Base-by-base conservation (phyloP, 2,329 filamentous ascomycete species). In the Setomelanomma holmii region DNA sequence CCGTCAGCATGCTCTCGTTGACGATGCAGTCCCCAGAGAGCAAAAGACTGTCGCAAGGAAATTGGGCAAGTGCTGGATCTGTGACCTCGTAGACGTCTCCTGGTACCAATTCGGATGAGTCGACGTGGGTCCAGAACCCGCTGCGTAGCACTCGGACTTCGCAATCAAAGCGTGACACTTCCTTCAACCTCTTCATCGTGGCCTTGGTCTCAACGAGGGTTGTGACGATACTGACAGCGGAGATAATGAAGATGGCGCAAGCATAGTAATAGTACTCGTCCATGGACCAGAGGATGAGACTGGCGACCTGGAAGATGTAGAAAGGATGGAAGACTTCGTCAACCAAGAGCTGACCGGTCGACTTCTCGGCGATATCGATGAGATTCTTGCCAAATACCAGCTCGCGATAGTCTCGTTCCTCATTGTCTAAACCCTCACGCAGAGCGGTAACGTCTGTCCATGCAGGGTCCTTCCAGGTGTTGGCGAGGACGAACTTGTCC, bases 241-340 rank as follows among this genome's bases (percentile, higher is more conserved):
- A 99, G 75, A 99, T 98, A 55, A 93, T 71, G 65, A 99, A 96
- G 64, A 99, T 99, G 72, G 93, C 96, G 14, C 87, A 83, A 4
- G 95, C 95, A 75, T 99, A 99, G 78, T 98, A 99, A 73, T 97
- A 99, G 74, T 99, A 99, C 66, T 96, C 84, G 69, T 99, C 95
- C 62, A 97, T 72, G 8, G 93, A 97, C 95, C 95, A 99, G 3
- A 99, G 84, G 35, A 96, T 76, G 60, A 99, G 80, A 79, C 95
- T 98, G 41, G 93, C 93, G 66, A 98, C 88, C 76, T 99, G 95
- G 71, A 99, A 99, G 49, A 99, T 89, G 73, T 99, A 99, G 73
- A 99, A 99, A 0, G 95, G 96, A 71, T 99, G 95, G 67, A 99
- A 92, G 17, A 91, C 92, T 85, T 99, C 95, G 64, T 99, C 93